Conservation (phyloP, 768 basidiomycete species). For the Serendipita sp. region DNA sequence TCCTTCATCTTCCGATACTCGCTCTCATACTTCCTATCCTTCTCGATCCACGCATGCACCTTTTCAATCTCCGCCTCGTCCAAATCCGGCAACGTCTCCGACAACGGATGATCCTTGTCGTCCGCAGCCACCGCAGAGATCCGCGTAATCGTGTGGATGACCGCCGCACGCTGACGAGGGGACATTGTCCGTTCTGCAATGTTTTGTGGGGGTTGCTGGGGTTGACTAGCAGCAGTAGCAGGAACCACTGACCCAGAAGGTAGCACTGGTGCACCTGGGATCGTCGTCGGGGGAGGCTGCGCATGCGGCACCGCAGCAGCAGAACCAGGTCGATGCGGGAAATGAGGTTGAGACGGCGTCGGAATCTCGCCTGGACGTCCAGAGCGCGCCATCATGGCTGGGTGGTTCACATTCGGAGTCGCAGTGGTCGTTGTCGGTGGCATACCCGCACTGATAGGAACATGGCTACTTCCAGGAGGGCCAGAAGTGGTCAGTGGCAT, state of each 20-base stretch:
- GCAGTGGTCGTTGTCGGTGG: too few relatives aligned
- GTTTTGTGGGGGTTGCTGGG: slow-evolving; percentile 19
- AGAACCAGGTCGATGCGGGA: not conserved
- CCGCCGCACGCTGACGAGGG: slow-evolving; percentile 14
- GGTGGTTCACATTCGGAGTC: not conserved
- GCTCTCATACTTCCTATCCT: slow-evolving; percentile 32
- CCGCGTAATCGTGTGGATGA: slow-evolving; percentile 43
- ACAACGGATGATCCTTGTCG: slow-evolving; percentile 36
- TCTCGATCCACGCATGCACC: slow-evolving; percentile 47
- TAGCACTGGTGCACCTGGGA: slow-evolving; percentile 13
- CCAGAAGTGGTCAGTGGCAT: not conserved
- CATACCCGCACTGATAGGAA: too few relatives aligned
- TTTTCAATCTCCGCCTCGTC: slow-evolving; percentile 32
- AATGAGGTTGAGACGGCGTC: too few relatives aligned
- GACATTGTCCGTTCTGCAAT: not conserved
- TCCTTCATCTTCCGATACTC: slow-evolving; percentile 12
- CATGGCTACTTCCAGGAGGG: too few relatives aligned
- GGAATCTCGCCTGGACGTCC: not conserved
- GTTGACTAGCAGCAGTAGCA: slow-evolving; percentile 20
- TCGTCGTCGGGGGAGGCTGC: slow-evolving; percentile 13
- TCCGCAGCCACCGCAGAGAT: slow-evolving; percentile 46
- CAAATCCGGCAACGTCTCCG: slow-evolving; percentile 31
- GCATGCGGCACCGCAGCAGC: slow-evolving; percentile 9
- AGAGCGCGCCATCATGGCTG: not conserved
- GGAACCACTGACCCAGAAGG: slow-evolving; percentile 21